Base-by-base conservation (phyloP, 2,329 filamentous ascomycete genomes). In the Cladosporium phlei region DNA sequence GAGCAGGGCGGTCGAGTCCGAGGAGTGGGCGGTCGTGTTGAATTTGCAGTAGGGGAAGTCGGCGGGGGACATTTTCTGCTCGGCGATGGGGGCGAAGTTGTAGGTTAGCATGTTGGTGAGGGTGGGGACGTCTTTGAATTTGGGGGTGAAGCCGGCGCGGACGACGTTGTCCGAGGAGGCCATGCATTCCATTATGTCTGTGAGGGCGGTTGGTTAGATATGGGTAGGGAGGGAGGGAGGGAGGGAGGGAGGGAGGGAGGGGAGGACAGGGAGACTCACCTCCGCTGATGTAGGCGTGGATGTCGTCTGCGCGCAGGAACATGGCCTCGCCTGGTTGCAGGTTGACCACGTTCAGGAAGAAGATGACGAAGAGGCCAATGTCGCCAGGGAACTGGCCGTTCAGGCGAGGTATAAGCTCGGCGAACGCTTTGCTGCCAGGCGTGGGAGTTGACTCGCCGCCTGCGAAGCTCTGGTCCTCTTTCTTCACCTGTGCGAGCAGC, bases 161-260 rank as follows among this genome's bases (percentile, higher is more conserved):
- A 98, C 90, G 27, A 98, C 93, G 56, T 98, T 98, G 76, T 98
- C 93, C n/a, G 88, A 95, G 7, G 88, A 85, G 0, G 93, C 93
- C 93, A 98, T 98, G 74, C 93, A 98, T 70, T 98, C 93, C 65
- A 98, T 89, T 57, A 98, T 95, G 62, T 98, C 91, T 70, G 50
- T 7, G n/a, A n/a, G 2, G 5, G 7, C 16, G 33, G 10, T n/a
- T 24, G 16, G 34, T 44, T 20, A 46, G 34, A 9, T 17, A 8
- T 39, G 12, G 3, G 20, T 9, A 2, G 5, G 16, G 16, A 38
- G 8, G n/a, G 21, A 12, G 7, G 16, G 22, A 3, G 3, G 6
- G 7, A 19, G 3, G 20, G 14, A 2, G 5, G 16, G 16, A 38
- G 8, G n/a, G 21, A 12, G 7, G 16, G 22, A 3, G 3, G 6